phyloP scores from a whole-genome alignment of 2,329 filamentous ascomycete genomes.

The Dothistroma pini region DNA sequence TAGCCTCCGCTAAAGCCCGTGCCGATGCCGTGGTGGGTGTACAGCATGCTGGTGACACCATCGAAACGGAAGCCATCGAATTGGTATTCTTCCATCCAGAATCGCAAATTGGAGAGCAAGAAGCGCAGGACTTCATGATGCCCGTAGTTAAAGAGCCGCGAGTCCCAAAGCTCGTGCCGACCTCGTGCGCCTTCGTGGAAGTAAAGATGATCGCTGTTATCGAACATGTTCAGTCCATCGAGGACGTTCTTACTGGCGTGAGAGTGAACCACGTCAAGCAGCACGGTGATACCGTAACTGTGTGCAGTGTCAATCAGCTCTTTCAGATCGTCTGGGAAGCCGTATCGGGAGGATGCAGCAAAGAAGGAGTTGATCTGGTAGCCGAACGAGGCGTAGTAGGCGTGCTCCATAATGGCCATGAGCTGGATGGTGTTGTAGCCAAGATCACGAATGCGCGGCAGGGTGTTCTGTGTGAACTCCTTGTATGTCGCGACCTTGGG shows the following conservation, averaged over 20 bases:
- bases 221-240: constrained; percentile 93
- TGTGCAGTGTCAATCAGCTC: constrained; percentile 96
- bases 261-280: constrained; percentile 95
- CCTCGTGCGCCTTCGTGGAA: constrained; percentile 87
- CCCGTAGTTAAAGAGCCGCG: constrained; percentile 94
- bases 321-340: constrained; percentile 88
- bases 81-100: constrained; percentile 98
- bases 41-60: constrained; percentile 98
- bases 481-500: constrained; percentile 89
- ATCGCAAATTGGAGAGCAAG: constrained; percentile 87
- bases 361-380: constrained; percentile 99
- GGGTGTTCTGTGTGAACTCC: constrained; percentile 89
- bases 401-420: constrained; percentile 99
- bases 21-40: constrained; percentile 92
- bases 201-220: constrained; percentile 91
- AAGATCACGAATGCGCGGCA: constrained; percentile 82
- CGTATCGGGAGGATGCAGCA: constrained; percentile 92
- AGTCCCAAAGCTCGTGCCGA: constrained; percentile 91
- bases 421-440: constrained; percentile 98
- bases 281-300: constrained; percentile 80
- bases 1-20: constrained; percentile 98
- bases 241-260: constrained; percentile 97
- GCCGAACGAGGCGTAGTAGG: constrained; percentile 98
- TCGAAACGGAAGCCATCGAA: constrained; percentile 99
- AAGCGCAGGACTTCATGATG: constrained; percentile 94